Base-by-base conservation (phyloP, 208 protist species). In the Lotmaria passim region DNA sequence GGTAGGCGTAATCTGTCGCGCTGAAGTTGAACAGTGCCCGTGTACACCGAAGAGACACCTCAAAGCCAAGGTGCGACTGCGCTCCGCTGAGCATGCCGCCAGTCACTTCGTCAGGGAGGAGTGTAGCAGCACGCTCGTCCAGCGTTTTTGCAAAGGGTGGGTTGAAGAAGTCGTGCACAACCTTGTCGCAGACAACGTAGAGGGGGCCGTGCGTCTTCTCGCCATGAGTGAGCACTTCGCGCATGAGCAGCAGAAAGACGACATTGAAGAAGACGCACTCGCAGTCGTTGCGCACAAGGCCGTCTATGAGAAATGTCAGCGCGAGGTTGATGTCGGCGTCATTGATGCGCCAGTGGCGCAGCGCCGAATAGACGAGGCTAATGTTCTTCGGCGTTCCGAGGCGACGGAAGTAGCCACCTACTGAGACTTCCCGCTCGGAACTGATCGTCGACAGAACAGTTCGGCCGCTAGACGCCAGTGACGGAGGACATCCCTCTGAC, bases 111-210 rank as follows among this genome's bases (percentile, higher is more conserved):
- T 81, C 78, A 23, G 57, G 65, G 38, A 83, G 51, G 15, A 44
- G 21, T 41, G 51, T 44, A 30, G 57, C 77, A 2, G 66, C 72
- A 21, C 71, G 75, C 10, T 73, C 61, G 63, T 93, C 88, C 19
- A 82, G 71, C 43, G 79, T 38, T 50, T 90, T 81, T 14, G 91
- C 89, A 56, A 74, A 88, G 0, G 75, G 24, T 24, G 91, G 91
- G 56, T 96, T 96, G 74, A 96, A 96, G 67, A 94, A 96, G 48
- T 88, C 57, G 56, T 87, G 93, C 33, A 93, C 78, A n/a, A 96
- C 72, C 23, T 82, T 69, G 71, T 96, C 91, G 64, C 89, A 93
- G 17, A 93, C 72, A 7, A 68, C 58, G 69, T 94, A 94, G 36
- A 96, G 77, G 2, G 79, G 81, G 34, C 33, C 57, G 68, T 94